Conservation (phyloP, 768 basidiomycete genomes). For the Lenzites betulinus region DNA sequence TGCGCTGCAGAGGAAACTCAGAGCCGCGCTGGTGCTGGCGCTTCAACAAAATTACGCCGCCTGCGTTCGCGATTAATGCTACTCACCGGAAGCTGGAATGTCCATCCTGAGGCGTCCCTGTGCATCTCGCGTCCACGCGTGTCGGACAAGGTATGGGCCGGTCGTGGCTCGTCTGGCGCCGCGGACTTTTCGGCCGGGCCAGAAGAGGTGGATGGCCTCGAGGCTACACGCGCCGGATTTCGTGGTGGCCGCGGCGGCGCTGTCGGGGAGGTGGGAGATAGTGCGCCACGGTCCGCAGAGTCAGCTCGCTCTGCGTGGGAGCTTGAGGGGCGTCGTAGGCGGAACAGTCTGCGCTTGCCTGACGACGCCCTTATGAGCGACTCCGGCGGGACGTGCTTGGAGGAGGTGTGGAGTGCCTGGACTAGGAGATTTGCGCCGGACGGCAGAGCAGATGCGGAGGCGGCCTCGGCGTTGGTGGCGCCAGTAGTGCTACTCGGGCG, state of each 20-base stretch:
- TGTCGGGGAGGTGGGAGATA: background rate
- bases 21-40: conserved; percentile 10
- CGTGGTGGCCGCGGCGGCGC: conserved; percentile 24
- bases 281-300: background rate
- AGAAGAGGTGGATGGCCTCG: conserved; percentile 15
- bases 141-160: background rate
- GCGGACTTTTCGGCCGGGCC: conserved; percentile 7
- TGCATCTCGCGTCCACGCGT: background rate
- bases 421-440: background rate
- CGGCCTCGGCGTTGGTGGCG: background rate
- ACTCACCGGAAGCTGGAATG: conserved; percentile 22
- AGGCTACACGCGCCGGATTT: conserved; percentile 21
- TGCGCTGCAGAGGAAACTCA: conserved; percentile 20
- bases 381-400: background rate
- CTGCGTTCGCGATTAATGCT: too few relatives aligned
- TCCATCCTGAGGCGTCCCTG: conserved; percentile 15
- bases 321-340: conserved; percentile 24
- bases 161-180: background rate
- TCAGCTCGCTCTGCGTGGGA: conserved; percentile 11
- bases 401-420: conserved; percentile 5
- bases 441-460: conserved; percentile 4
- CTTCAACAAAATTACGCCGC: too few relatives aligned
- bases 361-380: conserved; percentile 11
- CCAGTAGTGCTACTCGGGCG: conserved; percentile 16
- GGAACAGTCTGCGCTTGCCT: conserved; percentile 23